phyloP scores from a whole-genome alignment of 2,329 filamentous ascomycete genomes.

The Fonsecaea nubica region DNA sequence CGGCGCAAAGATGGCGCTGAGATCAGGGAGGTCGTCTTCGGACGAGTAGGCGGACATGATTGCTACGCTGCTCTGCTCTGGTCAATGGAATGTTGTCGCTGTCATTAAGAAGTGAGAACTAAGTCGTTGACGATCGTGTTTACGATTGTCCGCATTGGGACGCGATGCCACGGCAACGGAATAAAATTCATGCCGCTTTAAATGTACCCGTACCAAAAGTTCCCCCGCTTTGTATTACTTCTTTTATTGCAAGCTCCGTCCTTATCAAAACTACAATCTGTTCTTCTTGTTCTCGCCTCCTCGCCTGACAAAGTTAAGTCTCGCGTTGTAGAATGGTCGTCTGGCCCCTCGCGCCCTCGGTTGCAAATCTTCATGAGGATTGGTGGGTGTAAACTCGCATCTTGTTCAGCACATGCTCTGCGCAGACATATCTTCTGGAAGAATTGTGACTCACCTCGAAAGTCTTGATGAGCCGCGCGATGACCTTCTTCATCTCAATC shows the following conservation, averaged over 20 bases:
- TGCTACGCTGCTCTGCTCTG: not conserved
- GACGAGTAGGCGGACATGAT: not conserved
- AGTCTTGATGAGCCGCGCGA: slow-evolving; percentile 23
- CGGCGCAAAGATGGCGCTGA: slow-evolving; percentile 33
- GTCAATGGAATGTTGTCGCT: not conserved
- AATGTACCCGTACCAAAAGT: not conserved
- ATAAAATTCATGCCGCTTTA: slow-evolving; percentile 1
- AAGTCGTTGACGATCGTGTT: not conserved
- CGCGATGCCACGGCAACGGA: slow-evolving; percentile 1
- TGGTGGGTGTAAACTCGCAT: slow-evolving; percentile 3
- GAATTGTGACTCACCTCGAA: slow-evolving; percentile 26
- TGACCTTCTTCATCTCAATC: slow-evolving; percentile 31
- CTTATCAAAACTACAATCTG: not conserved
- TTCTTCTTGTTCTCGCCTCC: not conserved
- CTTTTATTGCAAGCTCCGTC: not conserved
- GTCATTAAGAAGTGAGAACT: not conserved
- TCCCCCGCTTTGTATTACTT: not conserved
- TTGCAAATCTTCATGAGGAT: slow-evolving; percentile 7
- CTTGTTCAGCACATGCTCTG: not conserved
- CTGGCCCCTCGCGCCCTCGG: not conserved
- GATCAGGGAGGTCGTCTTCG: slow-evolving; percentile 29
- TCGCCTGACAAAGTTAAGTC: slow-evolving; percentile 8
- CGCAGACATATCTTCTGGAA: not conserved
- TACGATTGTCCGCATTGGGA: not conserved
- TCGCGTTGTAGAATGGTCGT: slow-evolving; percentile 9